These are phyloP conservation scores for Plectosphaerella sp. DNA, from an alignment of 2,329 filamentous ascomycete species.

Conservation along the genomic window DNA sequence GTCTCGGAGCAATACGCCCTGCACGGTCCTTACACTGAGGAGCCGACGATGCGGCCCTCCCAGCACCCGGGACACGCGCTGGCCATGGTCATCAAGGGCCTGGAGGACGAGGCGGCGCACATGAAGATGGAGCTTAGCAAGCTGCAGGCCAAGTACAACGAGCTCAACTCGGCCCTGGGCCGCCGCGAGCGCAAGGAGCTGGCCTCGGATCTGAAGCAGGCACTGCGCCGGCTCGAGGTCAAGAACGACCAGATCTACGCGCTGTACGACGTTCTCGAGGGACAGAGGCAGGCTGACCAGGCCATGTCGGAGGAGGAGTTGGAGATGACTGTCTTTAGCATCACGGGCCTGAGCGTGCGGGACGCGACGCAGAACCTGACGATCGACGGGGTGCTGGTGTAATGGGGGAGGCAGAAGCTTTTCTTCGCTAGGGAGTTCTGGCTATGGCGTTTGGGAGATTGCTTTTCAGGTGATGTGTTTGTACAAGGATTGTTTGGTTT, in stretches of 20 bases:
- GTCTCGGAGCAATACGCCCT: conserved; percentile 57
- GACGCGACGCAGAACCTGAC: conserved; percentile 36
- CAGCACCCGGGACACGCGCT: conserved; percentile 69
- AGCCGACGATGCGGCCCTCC: conserved; percentile 59
- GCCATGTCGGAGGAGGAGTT: conserved; percentile 59
- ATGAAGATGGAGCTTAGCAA: conserved; percentile 65
- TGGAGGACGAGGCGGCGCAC: conserved; percentile 76
- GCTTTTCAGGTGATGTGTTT: no score
- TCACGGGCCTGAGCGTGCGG: conserved; percentile 40
- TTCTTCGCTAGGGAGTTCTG: no score
- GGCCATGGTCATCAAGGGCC: conserved; percentile 75
- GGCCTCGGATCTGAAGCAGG: conserved; percentile 53
- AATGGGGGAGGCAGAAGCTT: no score
- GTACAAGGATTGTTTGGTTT: neutral
- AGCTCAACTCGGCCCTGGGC: conserved; percentile 61
- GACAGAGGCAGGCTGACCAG: conserved; percentile 63
- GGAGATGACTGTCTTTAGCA: conserved; percentile 59
- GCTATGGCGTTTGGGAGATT: no score
- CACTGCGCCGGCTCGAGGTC: conserved; percentile 62
- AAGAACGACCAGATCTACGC: conserved; percentile 79
- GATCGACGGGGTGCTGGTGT: conserved; percentile 34
- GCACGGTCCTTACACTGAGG: conserved; percentile 39
- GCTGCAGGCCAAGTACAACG: conserved; percentile 59
- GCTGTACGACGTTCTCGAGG: conserved; percentile 79
- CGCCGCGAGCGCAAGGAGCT: conserved; percentile 60